phyloP scores from a whole-genome alignment of 2,329 filamentous ascomycete genomes.

The Fusarium sp. region DNA sequence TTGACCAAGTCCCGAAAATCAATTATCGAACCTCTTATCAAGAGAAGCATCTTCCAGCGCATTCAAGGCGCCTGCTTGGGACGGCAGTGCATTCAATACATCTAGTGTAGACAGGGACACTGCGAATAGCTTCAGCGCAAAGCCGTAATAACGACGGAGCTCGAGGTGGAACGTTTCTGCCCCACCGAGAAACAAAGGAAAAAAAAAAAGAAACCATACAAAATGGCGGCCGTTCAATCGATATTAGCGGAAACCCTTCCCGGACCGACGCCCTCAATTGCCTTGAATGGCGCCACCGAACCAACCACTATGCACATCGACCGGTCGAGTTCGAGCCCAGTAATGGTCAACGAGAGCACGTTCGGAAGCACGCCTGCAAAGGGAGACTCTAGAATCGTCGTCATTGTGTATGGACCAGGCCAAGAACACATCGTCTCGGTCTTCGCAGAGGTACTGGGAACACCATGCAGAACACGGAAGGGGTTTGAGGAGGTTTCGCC shows the following conservation, averaged over 20 bases:
- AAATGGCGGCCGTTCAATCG: conserved; percentile 53
- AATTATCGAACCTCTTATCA: background rate
- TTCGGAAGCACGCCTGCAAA: conserved; percentile 58
- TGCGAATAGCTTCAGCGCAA: conserved; percentile 18
- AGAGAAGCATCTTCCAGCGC: background rate
- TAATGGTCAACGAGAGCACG: conserved; percentile 49
- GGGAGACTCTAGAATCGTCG: conserved; percentile 67
- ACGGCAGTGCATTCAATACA: conserved; percentile 31
- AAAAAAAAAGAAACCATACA: background rate
- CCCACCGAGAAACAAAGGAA: background rate
- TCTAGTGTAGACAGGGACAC: conserved; percentile 5
- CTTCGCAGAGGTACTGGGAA: conserved; percentile 82
- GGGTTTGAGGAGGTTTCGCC: conserved; percentile 63
- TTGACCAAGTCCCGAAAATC: background rate
- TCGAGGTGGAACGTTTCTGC: conserved; percentile 3
- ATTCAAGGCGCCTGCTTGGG: conserved; percentile 7
- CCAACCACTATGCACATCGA: conserved; percentile 48
- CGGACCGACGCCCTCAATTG: conserved; percentile 37
- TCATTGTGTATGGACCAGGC: conserved; percentile 74
- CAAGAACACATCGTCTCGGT: conserved; percentile 79
- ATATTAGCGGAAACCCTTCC: conserved; percentile 48
- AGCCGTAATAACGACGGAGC: conserved; percentile 3
- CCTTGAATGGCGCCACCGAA: conserved; percentile 40
- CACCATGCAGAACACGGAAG: conserved; percentile 70
- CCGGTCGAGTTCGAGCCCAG: conserved; percentile 47